These are phyloP conservation scores for Gastrolobium bilobum DNA, from an alignment of 306 rosid genomes.

Conservation along the genomic window DNA sequence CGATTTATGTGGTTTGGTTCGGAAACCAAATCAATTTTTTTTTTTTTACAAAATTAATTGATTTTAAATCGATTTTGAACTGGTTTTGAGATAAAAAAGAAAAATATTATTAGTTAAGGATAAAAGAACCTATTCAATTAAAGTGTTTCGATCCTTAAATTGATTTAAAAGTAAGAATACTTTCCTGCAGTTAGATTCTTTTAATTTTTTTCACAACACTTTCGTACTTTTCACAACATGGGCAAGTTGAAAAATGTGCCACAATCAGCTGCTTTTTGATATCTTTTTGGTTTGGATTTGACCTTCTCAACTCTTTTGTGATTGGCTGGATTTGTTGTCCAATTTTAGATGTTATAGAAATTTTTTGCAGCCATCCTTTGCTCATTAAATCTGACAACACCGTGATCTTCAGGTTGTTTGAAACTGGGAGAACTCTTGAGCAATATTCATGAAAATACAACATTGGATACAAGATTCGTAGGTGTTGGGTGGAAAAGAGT, in stretches of 20 bases:
- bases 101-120: no score
- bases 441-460: neutral
- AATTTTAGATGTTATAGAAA: neutral
- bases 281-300: slow-evolving; percentile 9
- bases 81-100: no score
- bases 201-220: no score
- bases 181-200: no score
- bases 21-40: no score
- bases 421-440: neutral
- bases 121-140: no score
- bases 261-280: neutral
- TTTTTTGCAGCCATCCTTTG: neutral
- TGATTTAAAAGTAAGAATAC: no score
- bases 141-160: no score
- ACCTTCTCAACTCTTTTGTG: neutral
- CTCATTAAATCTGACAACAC: neutral
- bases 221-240: no score
- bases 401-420: neutral
- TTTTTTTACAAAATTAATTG: no score
- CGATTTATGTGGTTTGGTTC: no score
- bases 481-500: neutral
- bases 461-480: neutral
- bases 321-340: slow-evolving; percentile 8
- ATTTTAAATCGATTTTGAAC: no score
- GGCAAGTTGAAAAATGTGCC: neutral